A percentile compares a stretch with the other conserved stretches of the same genome.
Evolutionary conservation across 2,329 filamentous ascomycete species (phyloP).

Genomic region (Cladosporium austrohemisphaericum): DNA sequence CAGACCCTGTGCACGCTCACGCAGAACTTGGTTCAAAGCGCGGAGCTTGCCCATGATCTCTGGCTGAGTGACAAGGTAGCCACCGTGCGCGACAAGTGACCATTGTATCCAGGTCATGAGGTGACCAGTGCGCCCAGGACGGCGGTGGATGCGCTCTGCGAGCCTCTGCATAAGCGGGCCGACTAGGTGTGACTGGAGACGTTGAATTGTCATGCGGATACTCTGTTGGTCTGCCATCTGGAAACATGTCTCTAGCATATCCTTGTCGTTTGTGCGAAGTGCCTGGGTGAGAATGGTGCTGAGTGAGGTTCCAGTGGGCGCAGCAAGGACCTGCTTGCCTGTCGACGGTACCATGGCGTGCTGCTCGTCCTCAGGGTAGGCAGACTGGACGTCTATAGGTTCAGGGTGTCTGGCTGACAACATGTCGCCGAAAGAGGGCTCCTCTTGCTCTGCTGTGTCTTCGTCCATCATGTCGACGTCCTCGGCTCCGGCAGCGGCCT

Average conservation of each 20-base stretch:
- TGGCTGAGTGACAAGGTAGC: slow-evolving; percentile 81
- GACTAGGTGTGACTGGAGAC: slow-evolving; percentile 80
- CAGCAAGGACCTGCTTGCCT: slow-evolving; percentile 49
- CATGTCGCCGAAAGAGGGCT: slow-evolving; percentile 82
- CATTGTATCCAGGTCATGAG: slow-evolving; percentile 96
- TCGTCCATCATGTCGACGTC: slow-evolving; percentile 25
- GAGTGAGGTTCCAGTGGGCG: slow-evolving; percentile 73
- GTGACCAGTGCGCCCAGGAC: slow-evolving; percentile 82
- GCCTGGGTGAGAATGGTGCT: slow-evolving; percentile 91
- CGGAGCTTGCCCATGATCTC: slow-evolving; percentile 74
- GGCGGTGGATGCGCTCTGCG: slow-evolving; percentile 78
- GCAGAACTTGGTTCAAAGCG: slow-evolving; percentile 79
- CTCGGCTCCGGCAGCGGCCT: slow-evolving; percentile 21
- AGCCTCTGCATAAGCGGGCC: slow-evolving; percentile 75
- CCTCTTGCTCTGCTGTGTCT: slow-evolving; percentile 32
- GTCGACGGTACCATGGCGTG: slow-evolving; percentile 42
- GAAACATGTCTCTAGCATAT: slow-evolving; percentile 88
- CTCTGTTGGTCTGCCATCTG: slow-evolving; percentile 71
- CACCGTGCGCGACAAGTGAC: slow-evolving; percentile 88
- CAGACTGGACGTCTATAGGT: slow-evolving; percentile 69
- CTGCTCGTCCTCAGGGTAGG: slow-evolving; percentile 44
- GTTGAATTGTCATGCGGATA: slow-evolving; percentile 84
- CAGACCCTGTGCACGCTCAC: slow-evolving; percentile 78
- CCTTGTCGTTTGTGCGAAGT: slow-evolving; percentile 83
- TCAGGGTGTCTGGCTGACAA: slow-evolving; percentile 66